A percentile compares a stretch with the other conserved stretches of the same genome.
Conservation (phyloP, 805 yeast species). For the Lipomyces lipofer region DNA sequence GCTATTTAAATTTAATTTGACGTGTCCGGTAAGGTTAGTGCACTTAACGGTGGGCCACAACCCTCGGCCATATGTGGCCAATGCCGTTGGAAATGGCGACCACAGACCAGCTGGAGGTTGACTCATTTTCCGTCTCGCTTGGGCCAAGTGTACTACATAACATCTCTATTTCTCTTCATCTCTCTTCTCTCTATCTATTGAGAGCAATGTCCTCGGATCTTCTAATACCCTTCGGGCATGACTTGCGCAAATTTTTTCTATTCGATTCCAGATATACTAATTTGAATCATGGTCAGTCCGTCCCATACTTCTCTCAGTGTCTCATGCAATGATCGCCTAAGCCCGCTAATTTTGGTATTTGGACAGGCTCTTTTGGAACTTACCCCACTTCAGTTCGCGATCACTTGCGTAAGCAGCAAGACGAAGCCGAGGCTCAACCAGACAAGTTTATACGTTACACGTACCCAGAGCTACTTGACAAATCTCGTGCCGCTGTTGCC, state of each 20-base stretch:
- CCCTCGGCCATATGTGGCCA: too few species aligned
- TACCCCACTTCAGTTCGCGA: background rate
- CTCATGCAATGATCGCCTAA: background rate
- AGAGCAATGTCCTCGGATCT: background rate
- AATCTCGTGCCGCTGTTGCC: background rate
- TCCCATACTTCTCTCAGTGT: background rate
- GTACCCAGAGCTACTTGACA: background rate
- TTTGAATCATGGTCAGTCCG: constrained; percentile 1
- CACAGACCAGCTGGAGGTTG: background rate
- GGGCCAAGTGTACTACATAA: background rate
- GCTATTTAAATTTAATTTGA: too few species aligned
- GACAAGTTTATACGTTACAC: background rate
- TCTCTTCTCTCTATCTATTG: background rate
- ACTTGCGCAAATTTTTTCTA: background rate
- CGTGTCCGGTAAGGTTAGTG: too few species aligned
- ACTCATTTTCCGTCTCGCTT: background rate
- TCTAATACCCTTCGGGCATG: background rate
- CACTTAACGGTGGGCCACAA: too few species aligned
- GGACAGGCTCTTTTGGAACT: background rate
- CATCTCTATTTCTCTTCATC: background rate
- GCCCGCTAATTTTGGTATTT: background rate
- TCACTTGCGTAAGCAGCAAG: constrained; percentile 1
- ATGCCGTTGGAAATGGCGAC: too few species aligned
- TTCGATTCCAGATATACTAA: background rate
- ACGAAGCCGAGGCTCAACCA: background rate